A percentile compares a stretch with the other conserved stretches of the same genome.
Conservation (phyloP, 2,329 filamentous ascomycete genomes). For the Bertia moriformis region DNA sequence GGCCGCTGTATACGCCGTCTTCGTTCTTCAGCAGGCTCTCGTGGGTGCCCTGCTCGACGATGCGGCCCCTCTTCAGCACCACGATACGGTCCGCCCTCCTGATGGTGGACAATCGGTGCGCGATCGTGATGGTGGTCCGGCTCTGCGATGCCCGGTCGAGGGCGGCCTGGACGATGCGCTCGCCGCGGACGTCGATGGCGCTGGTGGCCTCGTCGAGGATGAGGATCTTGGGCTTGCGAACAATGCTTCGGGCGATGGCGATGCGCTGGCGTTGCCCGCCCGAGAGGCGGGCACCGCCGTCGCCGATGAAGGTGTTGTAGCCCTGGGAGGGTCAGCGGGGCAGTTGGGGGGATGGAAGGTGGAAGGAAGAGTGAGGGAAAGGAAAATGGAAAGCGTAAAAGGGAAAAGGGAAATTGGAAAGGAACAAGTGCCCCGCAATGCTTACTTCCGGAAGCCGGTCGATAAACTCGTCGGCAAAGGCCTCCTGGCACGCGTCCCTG, state of each 20-base stretch:
- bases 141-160: constrained; percentile 44
- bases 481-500: constrained; percentile 47
- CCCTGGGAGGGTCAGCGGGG: constrained; percentile 23
- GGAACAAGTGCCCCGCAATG: constrained; percentile 5
- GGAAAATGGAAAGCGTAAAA: constrained; percentile 1
- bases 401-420: background rate
- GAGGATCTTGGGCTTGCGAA: constrained; percentile 56
- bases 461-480: constrained; percentile 59
- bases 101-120: constrained; percentile 62
- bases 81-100: constrained; percentile 67
- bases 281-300: constrained; percentile 63
- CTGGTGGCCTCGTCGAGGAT: constrained; percentile 69
- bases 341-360: background rate
- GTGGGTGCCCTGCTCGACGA: constrained; percentile 65
- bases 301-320: constrained; percentile 63
- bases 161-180: constrained; percentile 48
- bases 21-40: constrained; percentile 48
- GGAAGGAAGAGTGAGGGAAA: background rate
- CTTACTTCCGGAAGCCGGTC: constrained; percentile 39
- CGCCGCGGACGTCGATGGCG: constrained; percentile 39
- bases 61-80: constrained; percentile 56
- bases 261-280: constrained; percentile 79
- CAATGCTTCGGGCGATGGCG: constrained; percentile 62
- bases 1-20: constrained; percentile 48
- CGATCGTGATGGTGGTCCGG: constrained; percentile 60